Conservation (phyloP, 2,329 filamentous ascomycete genomes). For the Xylaria polymorpha region DNA sequence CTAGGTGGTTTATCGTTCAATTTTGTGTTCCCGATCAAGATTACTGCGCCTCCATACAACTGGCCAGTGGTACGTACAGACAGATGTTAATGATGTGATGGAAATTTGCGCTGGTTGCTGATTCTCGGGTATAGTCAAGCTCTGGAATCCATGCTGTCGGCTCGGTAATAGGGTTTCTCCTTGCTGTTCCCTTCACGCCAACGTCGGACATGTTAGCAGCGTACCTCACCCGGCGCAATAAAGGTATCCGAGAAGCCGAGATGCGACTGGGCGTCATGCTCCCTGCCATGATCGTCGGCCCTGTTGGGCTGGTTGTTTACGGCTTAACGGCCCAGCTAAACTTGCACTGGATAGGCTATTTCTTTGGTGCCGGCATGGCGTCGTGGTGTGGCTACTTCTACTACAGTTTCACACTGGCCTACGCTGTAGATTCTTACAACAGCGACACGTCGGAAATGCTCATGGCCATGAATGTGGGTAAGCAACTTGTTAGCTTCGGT, state of each 20-base stretch:
- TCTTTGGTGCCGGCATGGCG: conserved; percentile 60
- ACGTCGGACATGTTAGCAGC: conserved; percentile 55
- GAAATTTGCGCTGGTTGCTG: not conserved
- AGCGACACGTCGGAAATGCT: conserved; percentile 72
- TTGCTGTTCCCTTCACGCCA: conserved; percentile 53
- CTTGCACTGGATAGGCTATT: conserved; percentile 60
- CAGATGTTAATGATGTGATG: too few species aligned
- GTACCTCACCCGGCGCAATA: conserved; percentile 53
- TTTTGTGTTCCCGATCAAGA: conserved; percentile 59
- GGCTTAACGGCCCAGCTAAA: conserved; percentile 52
- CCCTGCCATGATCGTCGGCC: conserved; percentile 51
- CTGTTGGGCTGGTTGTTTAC: conserved; percentile 55
- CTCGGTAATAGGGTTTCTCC: conserved; percentile 53
- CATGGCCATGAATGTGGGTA: conserved; percentile 68
- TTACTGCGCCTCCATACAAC: conserved; percentile 56
- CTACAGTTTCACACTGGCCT: conserved; percentile 69
- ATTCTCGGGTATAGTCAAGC: conserved; percentile 41
- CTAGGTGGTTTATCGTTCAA: conserved; percentile 60
- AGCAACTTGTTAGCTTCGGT: conserved; percentile 66
- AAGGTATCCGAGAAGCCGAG: conserved; percentile 57
- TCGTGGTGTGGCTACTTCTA: conserved; percentile 65
- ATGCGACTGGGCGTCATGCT: conserved; percentile 55
- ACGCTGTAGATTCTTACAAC: conserved; percentile 69
- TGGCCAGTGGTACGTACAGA: conserved; percentile 52
- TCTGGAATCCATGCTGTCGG: conserved; percentile 50